Conservation (phyloP, 129 eudicot species). For the Apium graveolens region DNA sequence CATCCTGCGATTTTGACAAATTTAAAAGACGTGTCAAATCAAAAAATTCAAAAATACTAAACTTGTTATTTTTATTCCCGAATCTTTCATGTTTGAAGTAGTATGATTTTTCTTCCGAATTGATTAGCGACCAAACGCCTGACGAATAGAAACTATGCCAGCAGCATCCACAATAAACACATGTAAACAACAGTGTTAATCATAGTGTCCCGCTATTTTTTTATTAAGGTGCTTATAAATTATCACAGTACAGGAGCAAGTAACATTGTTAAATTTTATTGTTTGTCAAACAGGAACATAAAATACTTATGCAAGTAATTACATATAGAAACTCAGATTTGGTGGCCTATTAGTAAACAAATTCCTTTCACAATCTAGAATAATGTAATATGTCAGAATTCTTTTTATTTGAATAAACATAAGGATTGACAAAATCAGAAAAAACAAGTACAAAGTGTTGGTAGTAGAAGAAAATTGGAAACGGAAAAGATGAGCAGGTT, state of each 20-base stretch:
- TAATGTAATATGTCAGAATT: not conserved
- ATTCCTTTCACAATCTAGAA: not conserved
- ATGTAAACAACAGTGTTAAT: not conserved
- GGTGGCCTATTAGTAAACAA: not conserved
- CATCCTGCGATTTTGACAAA: no score
- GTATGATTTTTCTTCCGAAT: no score
- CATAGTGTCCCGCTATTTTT: not conserved
- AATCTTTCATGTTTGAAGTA: no score
- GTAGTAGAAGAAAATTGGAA: not conserved
- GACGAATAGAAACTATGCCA: not conserved
- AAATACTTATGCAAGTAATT: not conserved
- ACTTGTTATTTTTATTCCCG: no score
- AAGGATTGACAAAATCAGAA: not conserved
- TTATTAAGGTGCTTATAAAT: not conserved
- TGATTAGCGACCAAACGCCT: no score
- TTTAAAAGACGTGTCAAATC: no score
- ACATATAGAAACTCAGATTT: not conserved
- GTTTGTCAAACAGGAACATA: not conserved
- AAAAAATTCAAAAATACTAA: no score
- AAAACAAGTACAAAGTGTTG: conserved; percentile 4
- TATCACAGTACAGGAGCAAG: not conserved
- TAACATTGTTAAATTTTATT: not conserved
- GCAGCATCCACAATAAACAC: not conserved
- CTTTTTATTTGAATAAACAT: not conserved
- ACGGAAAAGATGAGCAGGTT: not conserved